Percentiles rank a stretch among this genome's conserved stretches.
Evolutionary conservation across 352 stramenopile species (phyloP).

Genomic region (Phytophthora pini): DNA sequence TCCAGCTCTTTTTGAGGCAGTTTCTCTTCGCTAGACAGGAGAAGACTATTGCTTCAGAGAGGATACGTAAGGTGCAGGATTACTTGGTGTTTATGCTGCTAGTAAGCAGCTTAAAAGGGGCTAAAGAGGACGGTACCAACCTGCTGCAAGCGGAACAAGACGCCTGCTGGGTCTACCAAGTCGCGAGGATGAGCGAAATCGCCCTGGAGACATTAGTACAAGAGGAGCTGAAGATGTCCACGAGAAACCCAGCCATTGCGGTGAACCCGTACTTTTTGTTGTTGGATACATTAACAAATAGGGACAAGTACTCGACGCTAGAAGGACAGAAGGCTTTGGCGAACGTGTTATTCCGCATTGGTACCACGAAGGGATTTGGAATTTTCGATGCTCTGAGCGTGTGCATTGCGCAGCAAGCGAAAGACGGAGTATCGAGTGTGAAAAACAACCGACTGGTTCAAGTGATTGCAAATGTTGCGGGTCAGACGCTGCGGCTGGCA

Average conservation of each 20-base stretch:
- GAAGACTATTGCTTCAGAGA: conserved; percentile 9
- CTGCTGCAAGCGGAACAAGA: conserved; percentile 44
- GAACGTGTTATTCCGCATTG: conserved; percentile 40
- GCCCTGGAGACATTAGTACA: conserved; percentile 43
- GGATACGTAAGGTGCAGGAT: conserved; percentile 56
- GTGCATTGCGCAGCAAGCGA: conserved; percentile 31
- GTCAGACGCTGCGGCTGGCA: conserved; percentile 23
- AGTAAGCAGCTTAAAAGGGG: conserved; percentile 53
- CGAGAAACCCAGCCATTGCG: conserved; percentile 10
- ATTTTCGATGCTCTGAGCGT: conserved; percentile 46
- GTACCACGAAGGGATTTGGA: conserved; percentile 25
- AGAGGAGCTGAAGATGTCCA: conserved; percentile 27
- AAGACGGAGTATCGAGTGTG: conserved; percentile 13
- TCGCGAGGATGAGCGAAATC: conserved; percentile 51
- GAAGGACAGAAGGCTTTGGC: conserved; percentile 24
- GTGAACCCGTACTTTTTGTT: conserved; percentile 59
- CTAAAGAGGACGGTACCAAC: conserved; percentile 16
- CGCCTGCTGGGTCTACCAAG: conserved; percentile 54
- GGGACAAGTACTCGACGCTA: conserved; percentile 32
- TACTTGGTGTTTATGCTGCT: conserved; percentile 72
- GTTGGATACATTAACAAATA: conserved; percentile 51
- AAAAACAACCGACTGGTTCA: conserved; percentile 39
- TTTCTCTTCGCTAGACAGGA: conserved; percentile 52
- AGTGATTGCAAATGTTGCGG: conserved; percentile 32
- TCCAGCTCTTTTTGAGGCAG: conserved; percentile 45